Conservation (phyloP, 805 yeast species). For the Ogataea salicorniae region DNA sequence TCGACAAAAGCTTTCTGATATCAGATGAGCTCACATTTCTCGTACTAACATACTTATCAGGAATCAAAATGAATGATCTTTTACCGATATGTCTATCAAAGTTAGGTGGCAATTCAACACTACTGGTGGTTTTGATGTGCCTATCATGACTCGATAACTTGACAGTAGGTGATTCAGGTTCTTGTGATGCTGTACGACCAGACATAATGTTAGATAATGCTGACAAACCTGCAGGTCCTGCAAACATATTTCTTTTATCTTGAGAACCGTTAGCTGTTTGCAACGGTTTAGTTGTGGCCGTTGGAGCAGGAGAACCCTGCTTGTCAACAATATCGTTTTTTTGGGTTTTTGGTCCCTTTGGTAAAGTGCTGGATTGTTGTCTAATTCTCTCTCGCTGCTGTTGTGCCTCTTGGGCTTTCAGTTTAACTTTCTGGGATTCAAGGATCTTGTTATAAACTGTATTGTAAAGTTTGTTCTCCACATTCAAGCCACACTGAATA, state of each 20-base stretch:
- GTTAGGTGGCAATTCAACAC: slow-evolving; percentile 40
- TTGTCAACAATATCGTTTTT: neutral
- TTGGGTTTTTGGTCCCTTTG: slow-evolving; percentile 1
- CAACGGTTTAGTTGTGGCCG: neutral
- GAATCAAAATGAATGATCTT: slow-evolving; percentile 54
- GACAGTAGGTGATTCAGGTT: slow-evolving; percentile 8
- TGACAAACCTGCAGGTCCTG: neutral
- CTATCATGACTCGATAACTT: slow-evolving; percentile 26
- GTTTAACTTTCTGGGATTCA: slow-evolving; percentile 33
- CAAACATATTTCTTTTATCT: neutral
- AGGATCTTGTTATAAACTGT: slow-evolving; percentile 27
- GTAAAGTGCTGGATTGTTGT: neutral
- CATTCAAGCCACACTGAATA: slow-evolving; percentile 49
- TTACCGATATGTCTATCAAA: slow-evolving; percentile 45
- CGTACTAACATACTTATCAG: slow-evolving; percentile 45
- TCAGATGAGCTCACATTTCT: slow-evolving; percentile 47
- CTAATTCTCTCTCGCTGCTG: slow-evolving; percentile 9
- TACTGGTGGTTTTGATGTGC: slow-evolving; percentile 26
- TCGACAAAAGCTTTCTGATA: slow-evolving; percentile 51
- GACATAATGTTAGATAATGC: slow-evolving; percentile 5
- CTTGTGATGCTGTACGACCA: slow-evolving; percentile 7
- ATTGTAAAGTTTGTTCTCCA: slow-evolving; percentile 34
- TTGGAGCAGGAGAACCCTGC: neutral
- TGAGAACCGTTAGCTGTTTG: neutral
- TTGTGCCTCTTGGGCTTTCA: slow-evolving; percentile 26